Percentiles rank a stretch among this genome's conserved stretches.
Evolutionary conservation across 2,329 filamentous ascomycete genomes (phyloP).

Genomic region (Aureobasidium sp.): DNA sequence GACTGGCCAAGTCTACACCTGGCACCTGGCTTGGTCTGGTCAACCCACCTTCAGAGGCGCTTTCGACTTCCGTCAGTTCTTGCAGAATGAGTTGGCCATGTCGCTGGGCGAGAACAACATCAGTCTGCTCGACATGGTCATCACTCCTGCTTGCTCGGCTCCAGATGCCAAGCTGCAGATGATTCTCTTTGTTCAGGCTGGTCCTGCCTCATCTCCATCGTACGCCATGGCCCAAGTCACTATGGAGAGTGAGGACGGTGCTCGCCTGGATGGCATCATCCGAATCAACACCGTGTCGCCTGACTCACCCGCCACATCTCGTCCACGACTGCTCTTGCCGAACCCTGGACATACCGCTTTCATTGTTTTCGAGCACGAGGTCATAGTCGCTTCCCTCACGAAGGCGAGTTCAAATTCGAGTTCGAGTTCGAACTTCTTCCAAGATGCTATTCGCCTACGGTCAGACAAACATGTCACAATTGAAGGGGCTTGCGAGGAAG

Average conservation of each 20-base stretch:
- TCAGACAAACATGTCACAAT: constrained; percentile 41
- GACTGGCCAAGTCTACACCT: constrained; percentile 70
- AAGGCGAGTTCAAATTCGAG: constrained; percentile 42
- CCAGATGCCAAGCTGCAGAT: constrained; percentile 20
- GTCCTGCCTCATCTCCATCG: constrained; percentile 35
- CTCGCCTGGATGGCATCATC: constrained; percentile 57
- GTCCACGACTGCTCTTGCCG: constrained; percentile 68
- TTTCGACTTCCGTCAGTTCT: constrained; percentile 57
- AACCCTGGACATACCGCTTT: constrained; percentile 73
- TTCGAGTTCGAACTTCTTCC: constrained; percentile 42
- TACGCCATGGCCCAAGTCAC: constrained; percentile 69
- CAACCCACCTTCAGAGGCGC: constrained; percentile 68
- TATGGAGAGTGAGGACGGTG: constrained; percentile 43
- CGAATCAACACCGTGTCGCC: constrained; percentile 41
- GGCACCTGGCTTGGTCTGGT: constrained; percentile 83
- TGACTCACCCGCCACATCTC: constrained; percentile 31
- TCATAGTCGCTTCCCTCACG: constrained; percentile 59
- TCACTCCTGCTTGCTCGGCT: constrained; percentile 36
- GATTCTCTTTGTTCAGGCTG: constrained; percentile 21
- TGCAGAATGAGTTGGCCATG: constrained; percentile 50
- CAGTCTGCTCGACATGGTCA: constrained; percentile 72
- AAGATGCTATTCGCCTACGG: constrained; percentile 79
- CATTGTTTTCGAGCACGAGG: constrained; percentile 67
- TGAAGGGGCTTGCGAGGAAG: constrained; percentile 42
- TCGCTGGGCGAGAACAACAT: constrained; percentile 47